Evolutionary conservation across 768 basidiomycete genomes (phyloP), one percentile per base, ranked within the genome.

Genomic region (Leccinum broughii): DNA sequence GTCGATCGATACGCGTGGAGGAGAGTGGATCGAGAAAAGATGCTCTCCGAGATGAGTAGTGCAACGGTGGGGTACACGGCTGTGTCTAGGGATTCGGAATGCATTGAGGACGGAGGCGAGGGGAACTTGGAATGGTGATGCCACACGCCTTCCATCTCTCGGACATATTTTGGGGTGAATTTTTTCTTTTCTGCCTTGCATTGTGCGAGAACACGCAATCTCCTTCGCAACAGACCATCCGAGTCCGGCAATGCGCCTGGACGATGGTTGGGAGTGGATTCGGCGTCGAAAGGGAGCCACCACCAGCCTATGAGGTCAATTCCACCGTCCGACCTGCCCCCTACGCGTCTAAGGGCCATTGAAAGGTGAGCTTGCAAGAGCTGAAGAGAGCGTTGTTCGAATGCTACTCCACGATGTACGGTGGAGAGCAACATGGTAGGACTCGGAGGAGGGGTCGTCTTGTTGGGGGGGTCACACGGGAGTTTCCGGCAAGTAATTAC

Each of bases 181-280:
- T 89, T 90, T 74, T 86, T 88, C 77, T 86, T 88, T 68, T 95
- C 92, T 0, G 93, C 93, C 78, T 97, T 97, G 78, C 95, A 97
- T 68, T 96, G 94, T 0, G 82, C 93, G 22, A 96, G 72, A 10
- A 97, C 81, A 55, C 93, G 87, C 4, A 95, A 66, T 2, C 92
- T 80, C 37, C 81, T 76, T 24, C 85, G 77, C 4, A 51, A 37
- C 1, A 67, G 57, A 1, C 67, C 70, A 15, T 62, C 28, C 1
- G 60, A 22, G 55, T 66, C 68, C 17, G 46, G 51, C 14, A 70
- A 41, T 35, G 68, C 59, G 4, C 62, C 53, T 17, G 64, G 17
- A 22, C 15, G 6, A 0, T 28, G 17, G 26, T 22, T 28, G 17
- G 39, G 10, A 20, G n/a, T 44, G 17, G 34, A 10, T 1, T 37